These are phyloP conservation scores for Colletotrichum sp. DNA, from an alignment of 2,329 filamentous ascomycete species.

Conservation along the genomic window DNA sequence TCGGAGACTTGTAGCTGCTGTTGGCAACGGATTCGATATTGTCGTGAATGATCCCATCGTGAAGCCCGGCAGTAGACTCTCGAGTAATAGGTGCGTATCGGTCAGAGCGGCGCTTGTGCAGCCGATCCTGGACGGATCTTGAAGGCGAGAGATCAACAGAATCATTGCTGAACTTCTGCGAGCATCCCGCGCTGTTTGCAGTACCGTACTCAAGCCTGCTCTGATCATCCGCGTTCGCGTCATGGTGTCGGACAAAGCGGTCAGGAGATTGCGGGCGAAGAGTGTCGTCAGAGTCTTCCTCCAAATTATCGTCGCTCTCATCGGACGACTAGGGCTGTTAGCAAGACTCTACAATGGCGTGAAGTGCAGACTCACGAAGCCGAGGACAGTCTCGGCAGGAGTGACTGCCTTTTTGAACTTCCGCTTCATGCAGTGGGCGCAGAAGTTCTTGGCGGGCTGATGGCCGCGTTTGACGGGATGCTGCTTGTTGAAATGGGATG, in stretches of 20 bases:
- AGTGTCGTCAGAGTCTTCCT: not conserved
- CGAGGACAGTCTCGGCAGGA: slow-evolving; percentile 8
- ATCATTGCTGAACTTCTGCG: not conserved
- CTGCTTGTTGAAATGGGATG: slow-evolving; percentile 36
- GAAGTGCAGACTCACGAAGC: not conserved
- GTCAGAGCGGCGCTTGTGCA: not conserved
- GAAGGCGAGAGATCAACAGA: not conserved
- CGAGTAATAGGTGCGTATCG: not conserved
- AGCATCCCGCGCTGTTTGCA: not conserved
- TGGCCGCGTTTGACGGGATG: slow-evolving; percentile 30
- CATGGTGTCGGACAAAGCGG: not conserved
- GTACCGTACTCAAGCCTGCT: not conserved
- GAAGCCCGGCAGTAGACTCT: not conserved
- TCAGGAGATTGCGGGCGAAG: not conserved
- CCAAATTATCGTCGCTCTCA: not conserved
- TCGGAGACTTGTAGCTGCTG: not conserved
- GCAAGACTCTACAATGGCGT: not conserved
- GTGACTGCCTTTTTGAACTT: not conserved
- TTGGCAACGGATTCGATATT: not conserved
- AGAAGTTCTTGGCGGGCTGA: slow-evolving; percentile 37
- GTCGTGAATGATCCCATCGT: not conserved
- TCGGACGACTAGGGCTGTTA: slow-evolving; percentile 13
- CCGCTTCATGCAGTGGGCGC: slow-evolving; percentile 35
- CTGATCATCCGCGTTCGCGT: not conserved
- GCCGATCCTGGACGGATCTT: not conserved